These are phyloP conservation scores for Apiotrichum akiyoshidainum DNA, from an alignment of 1,284 basidiomycete genomes.

Conservation along the genomic window DNA sequence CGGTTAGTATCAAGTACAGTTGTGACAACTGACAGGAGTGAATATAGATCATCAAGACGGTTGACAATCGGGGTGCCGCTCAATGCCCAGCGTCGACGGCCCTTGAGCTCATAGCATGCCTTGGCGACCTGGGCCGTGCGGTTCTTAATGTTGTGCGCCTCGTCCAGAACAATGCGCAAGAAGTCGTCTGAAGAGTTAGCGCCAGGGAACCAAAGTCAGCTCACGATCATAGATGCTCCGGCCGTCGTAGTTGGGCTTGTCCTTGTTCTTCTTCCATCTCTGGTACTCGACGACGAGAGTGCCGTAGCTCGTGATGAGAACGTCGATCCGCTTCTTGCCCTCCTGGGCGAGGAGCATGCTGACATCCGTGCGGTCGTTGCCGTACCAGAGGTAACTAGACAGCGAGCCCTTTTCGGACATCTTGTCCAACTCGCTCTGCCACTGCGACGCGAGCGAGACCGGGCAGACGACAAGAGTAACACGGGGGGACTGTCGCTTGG, in stretches of 20 bases:
- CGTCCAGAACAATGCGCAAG: slow-evolving; percentile 58
- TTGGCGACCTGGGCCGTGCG: slow-evolving; percentile 84
- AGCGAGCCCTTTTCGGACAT: slow-evolving; percentile 65
- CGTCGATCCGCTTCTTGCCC: slow-evolving; percentile 58
- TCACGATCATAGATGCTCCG: slow-evolving; percentile 66
- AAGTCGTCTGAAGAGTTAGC: slow-evolving; percentile 38
- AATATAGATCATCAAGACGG: slow-evolving; percentile 86
- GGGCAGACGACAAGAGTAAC: slow-evolving; percentile 92
- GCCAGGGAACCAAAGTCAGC: slow-evolving; percentile 31
- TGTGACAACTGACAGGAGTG: slow-evolving; percentile 64
- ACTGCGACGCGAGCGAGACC: slow-evolving; percentile 84
- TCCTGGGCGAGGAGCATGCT: slow-evolving; percentile 61
- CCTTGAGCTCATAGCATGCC: slow-evolving; percentile 79
- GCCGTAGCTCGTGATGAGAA: slow-evolving; percentile 88
- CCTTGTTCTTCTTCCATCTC: slow-evolving; percentile 56
- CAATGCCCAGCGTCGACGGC: slow-evolving; percentile 81
- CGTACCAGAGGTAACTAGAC: slow-evolving; percentile 72
- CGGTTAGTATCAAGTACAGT: background rate
- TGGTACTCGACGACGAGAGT: slow-evolving; percentile 78
- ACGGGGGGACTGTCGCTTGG: slow-evolving; percentile 31
- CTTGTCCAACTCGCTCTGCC: slow-evolving; percentile 77
- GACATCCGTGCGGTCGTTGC: slow-evolving; percentile 72
- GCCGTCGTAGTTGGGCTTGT: slow-evolving; percentile 56
- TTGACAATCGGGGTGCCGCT: slow-evolving; percentile 97
- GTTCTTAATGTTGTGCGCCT: slow-evolving; percentile 94